Percentiles rank a stretch among this genome's conserved stretches.
These are phyloP conservation scores for Colletotrichum endophyticum DNA, from an alignment of 2,329 filamentous ascomycete species.

Conservation along the genomic window DNA sequence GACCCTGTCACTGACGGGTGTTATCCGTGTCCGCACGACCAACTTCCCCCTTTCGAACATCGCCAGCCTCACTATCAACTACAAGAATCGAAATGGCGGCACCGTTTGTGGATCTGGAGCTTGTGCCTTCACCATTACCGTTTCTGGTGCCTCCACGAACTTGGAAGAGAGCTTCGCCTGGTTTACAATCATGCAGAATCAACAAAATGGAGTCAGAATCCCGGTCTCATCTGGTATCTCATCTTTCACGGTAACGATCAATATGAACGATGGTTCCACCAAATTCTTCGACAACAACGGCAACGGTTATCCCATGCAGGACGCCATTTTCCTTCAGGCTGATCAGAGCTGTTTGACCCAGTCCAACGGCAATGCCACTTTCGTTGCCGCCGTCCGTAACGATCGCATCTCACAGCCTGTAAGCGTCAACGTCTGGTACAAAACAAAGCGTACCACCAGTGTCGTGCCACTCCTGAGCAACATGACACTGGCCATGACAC, in stretches of 20 bases:
- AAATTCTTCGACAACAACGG: constrained; percentile 62
- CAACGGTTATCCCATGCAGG: constrained; percentile 56
- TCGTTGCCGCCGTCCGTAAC: constrained; percentile 55
- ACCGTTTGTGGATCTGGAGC: constrained; percentile 43
- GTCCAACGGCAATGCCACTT: constrained; percentile 44
- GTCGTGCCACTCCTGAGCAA: constrained; percentile 46
- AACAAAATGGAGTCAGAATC: constrained; percentile 37
- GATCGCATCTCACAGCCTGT: constrained; percentile 47
- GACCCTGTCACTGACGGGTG: constrained; percentile 54
- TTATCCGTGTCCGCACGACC: constrained; percentile 63
- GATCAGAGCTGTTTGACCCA: constrained; percentile 61
- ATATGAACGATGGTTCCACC: constrained; percentile 49
- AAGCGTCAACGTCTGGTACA: constrained; percentile 48
- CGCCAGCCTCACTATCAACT: constrained; percentile 54
- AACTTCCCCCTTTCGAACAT: constrained; percentile 45
- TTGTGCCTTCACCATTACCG: constrained; percentile 49
- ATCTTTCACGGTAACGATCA: constrained; percentile 61
- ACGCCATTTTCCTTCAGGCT: constrained; percentile 58
- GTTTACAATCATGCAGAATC: constrained; percentile 48
- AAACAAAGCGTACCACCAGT: constrained; percentile 40
- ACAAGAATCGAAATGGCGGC: constrained; percentile 59
- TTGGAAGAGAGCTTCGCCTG: constrained; percentile 67
- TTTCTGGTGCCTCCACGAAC: constrained; percentile 55
- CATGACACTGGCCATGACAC: constrained; percentile 41
- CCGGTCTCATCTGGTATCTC: constrained; percentile 64